Conservation (phyloP, 768 basidiomycete genomes). For the Termitomyces sp. region DNA sequence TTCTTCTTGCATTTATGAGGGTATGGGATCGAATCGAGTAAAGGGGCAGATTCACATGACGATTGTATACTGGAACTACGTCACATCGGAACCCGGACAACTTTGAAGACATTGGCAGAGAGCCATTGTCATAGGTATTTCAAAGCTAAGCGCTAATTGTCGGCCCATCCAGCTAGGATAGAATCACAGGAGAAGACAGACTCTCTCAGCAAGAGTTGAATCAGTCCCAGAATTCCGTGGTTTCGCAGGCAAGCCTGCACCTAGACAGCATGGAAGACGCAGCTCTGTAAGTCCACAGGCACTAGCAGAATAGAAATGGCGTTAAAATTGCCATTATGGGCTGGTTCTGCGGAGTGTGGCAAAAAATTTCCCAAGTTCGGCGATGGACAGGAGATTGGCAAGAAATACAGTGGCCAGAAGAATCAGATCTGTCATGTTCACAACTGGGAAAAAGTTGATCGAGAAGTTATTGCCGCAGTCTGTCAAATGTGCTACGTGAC, state of each 20-base stretch:
- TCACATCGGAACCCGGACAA: conserved; percentile 5
- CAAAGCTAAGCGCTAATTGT: too few relatives aligned
- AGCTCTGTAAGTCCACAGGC: neutral
- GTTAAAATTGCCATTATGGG: too few relatives aligned
- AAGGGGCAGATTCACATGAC: neutral
- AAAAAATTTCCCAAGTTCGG: neutral
- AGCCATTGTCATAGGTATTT: neutral
- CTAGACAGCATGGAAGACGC: neutral
- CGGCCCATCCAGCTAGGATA: too few relatives aligned
- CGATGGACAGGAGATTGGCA: neutral
- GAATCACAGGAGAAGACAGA: too few relatives aligned
- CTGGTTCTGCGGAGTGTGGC: neutral
- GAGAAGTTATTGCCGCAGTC: neutral
- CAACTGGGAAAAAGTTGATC: neutral
- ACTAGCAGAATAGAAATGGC: neutral
- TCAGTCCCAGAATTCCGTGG: too few relatives aligned
- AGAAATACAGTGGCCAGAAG: too few relatives aligned
- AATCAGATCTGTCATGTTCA: too few relatives aligned
- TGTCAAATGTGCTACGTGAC: neutral
- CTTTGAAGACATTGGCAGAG: neutral
- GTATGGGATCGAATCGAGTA: conserved; percentile 4
- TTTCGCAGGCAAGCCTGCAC: neutral
- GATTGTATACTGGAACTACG: neutral
- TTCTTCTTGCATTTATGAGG: neutral
- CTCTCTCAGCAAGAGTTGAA: too few relatives aligned